phyloP scores from a whole-genome alignment of 2,329 filamentous ascomycete genomes.

The Aspergillus fumigatiaffinis region DNA sequence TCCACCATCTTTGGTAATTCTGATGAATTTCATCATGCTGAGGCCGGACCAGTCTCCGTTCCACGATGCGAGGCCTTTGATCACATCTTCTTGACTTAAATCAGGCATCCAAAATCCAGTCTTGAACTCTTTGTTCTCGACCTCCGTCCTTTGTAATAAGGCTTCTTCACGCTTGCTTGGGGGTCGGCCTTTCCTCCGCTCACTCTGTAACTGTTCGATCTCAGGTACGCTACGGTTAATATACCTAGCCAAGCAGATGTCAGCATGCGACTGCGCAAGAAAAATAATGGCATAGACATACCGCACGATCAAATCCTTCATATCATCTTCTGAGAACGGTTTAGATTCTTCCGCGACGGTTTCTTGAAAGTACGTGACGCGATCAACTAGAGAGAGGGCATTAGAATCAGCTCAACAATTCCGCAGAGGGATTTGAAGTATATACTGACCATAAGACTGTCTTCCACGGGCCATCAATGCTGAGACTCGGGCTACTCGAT shows the following conservation, averaged over 20 bases:
- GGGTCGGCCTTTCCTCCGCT: slow-evolving; percentile 73
- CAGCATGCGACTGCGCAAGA: neutral
- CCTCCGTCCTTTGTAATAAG: slow-evolving; percentile 65
- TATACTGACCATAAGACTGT: slow-evolving; percentile 60
- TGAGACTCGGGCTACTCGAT: slow-evolving; percentile 71
- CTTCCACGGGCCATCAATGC: slow-evolving; percentile 69
- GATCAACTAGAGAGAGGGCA: slow-evolving; percentile 50
- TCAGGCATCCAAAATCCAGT: slow-evolving; percentile 81
- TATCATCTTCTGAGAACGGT: slow-evolving; percentile 34
- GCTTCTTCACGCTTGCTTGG: slow-evolving; percentile 72
- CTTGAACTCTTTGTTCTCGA: slow-evolving; percentile 73
- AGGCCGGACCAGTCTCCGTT: slow-evolving; percentile 81
- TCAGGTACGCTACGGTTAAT: slow-evolving; percentile 34
- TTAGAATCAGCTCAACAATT: neutral
- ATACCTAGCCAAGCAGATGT: slow-evolving; percentile 23
- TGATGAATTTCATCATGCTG: slow-evolving; percentile 70
- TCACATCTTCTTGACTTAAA: slow-evolving; percentile 62
- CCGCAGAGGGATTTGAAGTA: neutral
- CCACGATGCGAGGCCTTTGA: slow-evolving; percentile 67
- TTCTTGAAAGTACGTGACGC: slow-evolving; percentile 69
- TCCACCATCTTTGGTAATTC: slow-evolving; percentile 62
- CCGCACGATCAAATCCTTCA: slow-evolving; percentile 55
- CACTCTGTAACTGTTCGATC: slow-evolving; percentile 49
- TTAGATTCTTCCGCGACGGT: slow-evolving; percentile 42
- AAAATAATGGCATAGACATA: slow-evolving; percentile 34